phyloP scores from a whole-genome alignment of 345 rosid genomes.

The Salix suchowensis region DNA sequence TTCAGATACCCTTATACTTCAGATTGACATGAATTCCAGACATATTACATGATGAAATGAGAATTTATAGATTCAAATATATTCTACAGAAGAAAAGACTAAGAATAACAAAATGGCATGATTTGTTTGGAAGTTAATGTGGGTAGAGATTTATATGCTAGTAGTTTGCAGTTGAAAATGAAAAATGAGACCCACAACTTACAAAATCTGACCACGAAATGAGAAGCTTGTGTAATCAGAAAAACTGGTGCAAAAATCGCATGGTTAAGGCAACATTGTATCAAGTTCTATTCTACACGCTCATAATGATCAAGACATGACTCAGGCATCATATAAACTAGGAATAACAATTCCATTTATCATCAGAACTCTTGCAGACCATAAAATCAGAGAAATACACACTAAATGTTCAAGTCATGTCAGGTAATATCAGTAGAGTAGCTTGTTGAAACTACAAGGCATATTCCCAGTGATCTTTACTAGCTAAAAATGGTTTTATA shows the following conservation, averaged over 20 bases:
- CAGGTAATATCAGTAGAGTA: background rate
- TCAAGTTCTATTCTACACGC: slow-evolving; percentile 2
- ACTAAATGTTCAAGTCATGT: background rate
- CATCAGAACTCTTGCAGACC: background rate
- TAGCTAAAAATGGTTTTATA: background rate
- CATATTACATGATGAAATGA: background rate
- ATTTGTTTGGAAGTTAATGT: background rate
- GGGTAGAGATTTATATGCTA: background rate
- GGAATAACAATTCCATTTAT: background rate
- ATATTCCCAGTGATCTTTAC: background rate
- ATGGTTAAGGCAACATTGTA: background rate
- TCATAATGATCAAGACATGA: background rate
- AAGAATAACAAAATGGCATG: background rate
- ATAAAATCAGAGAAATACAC: background rate
- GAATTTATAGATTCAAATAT: background rate
- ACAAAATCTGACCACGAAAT: background rate
- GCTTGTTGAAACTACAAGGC: background rate
- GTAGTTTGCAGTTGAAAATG: background rate
- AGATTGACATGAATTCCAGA: background rate
- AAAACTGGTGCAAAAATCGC: background rate
- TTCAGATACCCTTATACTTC: background rate
- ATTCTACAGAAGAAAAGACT: background rate
- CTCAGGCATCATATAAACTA: background rate
- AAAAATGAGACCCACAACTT: background rate
- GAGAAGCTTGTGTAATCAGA: background rate